phyloP scores from a whole-genome alignment of 805 yeast species.

The Ogataea naganishii region DNA sequence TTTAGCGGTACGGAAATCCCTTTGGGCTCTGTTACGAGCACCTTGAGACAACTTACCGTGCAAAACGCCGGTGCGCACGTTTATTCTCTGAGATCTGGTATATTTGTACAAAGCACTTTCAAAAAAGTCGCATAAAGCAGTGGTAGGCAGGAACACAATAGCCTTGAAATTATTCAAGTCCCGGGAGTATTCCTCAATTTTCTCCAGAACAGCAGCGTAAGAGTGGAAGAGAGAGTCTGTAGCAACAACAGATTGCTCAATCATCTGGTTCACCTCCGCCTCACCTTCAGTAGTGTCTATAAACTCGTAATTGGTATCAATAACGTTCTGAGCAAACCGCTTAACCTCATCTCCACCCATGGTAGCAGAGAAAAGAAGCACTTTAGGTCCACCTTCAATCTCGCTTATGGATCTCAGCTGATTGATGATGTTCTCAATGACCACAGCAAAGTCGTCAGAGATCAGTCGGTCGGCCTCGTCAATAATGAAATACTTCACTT shows the following conservation, averaged over 20 bases:
- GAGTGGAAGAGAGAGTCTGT: slow-evolving; percentile 50
- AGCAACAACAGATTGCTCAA: slow-evolving; percentile 55
- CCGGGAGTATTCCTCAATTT: slow-evolving; percentile 28
- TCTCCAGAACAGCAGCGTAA: slow-evolving; percentile 47
- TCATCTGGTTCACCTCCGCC: slow-evolving; percentile 58
- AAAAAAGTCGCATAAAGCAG: slow-evolving; percentile 54
- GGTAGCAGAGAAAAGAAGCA: slow-evolving; percentile 84
- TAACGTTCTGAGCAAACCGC: slow-evolving; percentile 49
- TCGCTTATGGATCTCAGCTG: slow-evolving; percentile 26
- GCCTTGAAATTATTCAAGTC: slow-evolving; percentile 57
- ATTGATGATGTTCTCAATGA: slow-evolving; percentile 49
- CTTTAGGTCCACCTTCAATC: slow-evolving; percentile 38
- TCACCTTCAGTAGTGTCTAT: slow-evolving; percentile 77
- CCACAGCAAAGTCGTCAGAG: slow-evolving; percentile 71
- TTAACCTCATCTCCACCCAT: slow-evolving; percentile 62
- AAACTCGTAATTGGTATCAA: slow-evolving; percentile 44
- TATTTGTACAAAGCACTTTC: slow-evolving; percentile 28
- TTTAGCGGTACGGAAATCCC: slow-evolving; percentile 23
- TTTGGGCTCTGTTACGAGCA: slow-evolving; percentile 34
- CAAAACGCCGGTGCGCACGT: too few relatives aligned
- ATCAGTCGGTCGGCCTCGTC: slow-evolving; percentile 91
- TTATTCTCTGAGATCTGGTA: too few relatives aligned
- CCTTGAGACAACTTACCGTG: slow-evolving; percentile 74
- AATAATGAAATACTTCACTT: slow-evolving; percentile 57
- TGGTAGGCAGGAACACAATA: slow-evolving; percentile 76